These are phyloP conservation scores for Huntiella moniliformis DNA, from an alignment of 2,329 filamentous ascomycete genomes.

Conservation along the genomic window DNA sequence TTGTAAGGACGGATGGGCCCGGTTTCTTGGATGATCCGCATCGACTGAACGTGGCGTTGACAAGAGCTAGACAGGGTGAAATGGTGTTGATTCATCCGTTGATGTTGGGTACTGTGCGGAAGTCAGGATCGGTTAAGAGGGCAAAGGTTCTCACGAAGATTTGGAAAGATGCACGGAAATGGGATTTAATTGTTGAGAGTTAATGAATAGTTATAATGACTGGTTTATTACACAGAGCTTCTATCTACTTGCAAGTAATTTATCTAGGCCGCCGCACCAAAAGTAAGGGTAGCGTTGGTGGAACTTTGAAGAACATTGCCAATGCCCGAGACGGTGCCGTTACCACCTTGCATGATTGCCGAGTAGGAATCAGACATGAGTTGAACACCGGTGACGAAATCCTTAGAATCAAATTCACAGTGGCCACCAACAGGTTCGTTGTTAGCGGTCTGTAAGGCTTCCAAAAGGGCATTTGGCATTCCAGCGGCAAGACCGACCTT, in stretches of 20 bases:
- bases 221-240: not conserved
- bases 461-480: constrained; percentile 25
- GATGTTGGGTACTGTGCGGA: constrained; percentile 16
- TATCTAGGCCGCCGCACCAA: constrained; percentile 6
- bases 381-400: constrained; percentile 37
- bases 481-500: constrained; percentile 26
- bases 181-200: not conserved
- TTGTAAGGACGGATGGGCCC: constrained; percentile 23
- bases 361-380: constrained; percentile 34
- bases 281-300: constrained; percentile 3
- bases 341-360: constrained; percentile 30
- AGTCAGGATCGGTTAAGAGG: not conserved
- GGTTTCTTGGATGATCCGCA: constrained; percentile 26
- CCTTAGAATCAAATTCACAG: constrained; percentile 37
- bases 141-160: not conserved
- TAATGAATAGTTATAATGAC: not conserved
- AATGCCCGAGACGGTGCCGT: constrained; percentile 30
- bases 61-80: constrained; percentile 26
- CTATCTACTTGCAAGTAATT: not conserved
- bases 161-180: constrained; percentile 5
- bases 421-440: constrained; percentile 36
- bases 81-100: constrained; percentile 25
- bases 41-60: constrained; percentile 27
- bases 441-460: constrained; percentile 35
- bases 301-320: constrained; percentile 26